Conservation (phyloP, 177 flowering plant species). For the Vitis hybrid region DNA sequence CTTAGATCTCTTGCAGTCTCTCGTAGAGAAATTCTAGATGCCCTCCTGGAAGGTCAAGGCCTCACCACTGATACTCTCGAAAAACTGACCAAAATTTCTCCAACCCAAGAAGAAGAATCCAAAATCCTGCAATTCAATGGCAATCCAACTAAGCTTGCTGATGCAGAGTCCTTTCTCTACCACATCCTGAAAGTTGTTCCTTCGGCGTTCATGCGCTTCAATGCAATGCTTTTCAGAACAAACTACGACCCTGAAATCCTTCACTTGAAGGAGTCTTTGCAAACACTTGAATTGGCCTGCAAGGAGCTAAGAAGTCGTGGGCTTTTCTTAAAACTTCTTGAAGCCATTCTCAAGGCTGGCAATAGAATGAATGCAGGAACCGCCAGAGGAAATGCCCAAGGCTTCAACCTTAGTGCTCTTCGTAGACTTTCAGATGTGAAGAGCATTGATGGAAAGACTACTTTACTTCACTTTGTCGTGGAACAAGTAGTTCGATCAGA, state of each 20-base stretch:
- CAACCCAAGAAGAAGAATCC: slow-evolving; percentile 59
- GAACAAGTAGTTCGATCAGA: slow-evolving; percentile 74
- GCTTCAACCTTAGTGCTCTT: slow-evolving; percentile 69
- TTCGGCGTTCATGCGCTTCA: slow-evolving; percentile 63
- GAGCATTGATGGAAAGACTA: slow-evolving; percentile 81
- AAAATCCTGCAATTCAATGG: slow-evolving; percentile 54
- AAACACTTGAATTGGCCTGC: slow-evolving; percentile 69
- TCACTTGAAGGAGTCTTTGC: slow-evolving; percentile 58
- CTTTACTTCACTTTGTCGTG: slow-evolving; percentile 78
- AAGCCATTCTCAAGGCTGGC: slow-evolving; percentile 88
- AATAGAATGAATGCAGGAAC: slow-evolving; percentile 89
- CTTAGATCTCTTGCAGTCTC: slow-evolving; percentile 59
- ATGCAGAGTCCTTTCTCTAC: slow-evolving; percentile 79
- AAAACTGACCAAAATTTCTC: slow-evolving; percentile 64
- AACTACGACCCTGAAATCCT: slow-evolving; percentile 57
- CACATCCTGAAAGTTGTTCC: slow-evolving; percentile 62
- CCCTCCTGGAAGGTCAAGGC: slow-evolving; percentile 58
- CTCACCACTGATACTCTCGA: slow-evolving; percentile 59
- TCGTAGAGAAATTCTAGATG: slow-evolving; percentile 58
- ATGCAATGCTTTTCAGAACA: slow-evolving; percentile 72
- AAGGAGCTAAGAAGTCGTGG: slow-evolving; percentile 65
- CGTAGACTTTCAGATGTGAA: slow-evolving; percentile 72
- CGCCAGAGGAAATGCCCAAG: slow-evolving; percentile 81
- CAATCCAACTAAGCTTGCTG: slow-evolving; percentile 63
- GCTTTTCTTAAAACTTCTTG: slow-evolving; percentile 73